Base-by-base conservation (phyloP, 2,329 filamentous ascomycete genomes). In the Chaetomium strumarium region DNA sequence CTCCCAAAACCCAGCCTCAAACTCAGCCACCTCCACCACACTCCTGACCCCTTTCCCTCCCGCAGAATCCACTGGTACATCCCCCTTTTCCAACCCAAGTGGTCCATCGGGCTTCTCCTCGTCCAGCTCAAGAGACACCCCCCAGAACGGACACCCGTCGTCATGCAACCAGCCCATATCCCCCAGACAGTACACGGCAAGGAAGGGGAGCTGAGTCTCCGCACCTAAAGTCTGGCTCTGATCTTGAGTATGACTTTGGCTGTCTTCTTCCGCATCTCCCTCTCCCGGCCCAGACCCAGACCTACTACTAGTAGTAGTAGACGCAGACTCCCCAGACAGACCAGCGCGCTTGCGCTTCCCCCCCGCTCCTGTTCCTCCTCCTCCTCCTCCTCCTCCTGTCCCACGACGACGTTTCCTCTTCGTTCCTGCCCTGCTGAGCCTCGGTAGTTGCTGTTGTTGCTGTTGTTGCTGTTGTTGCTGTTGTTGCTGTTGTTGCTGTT, bases 141-240 rank as follows among this genome's bases (percentile, higher is more conserved):
- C 8, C 49, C 49, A 52, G 20, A 52, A 46, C 31, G 14, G 43
- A n/a, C 49, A 52, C 9, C 33, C 37, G n/a, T 46, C 43, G 20
- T 41, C 43, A 37, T 52, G 49, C 38, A 52, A 24, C 49, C 49
- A 52, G 16, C n/a, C 33, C 29, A 52, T 5, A 16, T 52, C 49
- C 5, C 3, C 14, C 13, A 52, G 49, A 5, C 9, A 19, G 30
- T 52, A 52, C 37, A 47, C 49, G 4, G 49, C 49, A 13, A 52
- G 19, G 30, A 37, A 47, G 1, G 31, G 48, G 19, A 39, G 38
- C 43, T 20, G 24, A 24, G 24, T 24, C 7, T 24, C 24, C 4
- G 24, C 24, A 7, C 24, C 7, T 24, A 7, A 7, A 7, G 4
- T 24, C 24, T 24, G 24, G n/a, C n/a, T n/a, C 24, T 24, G 24